Evolutionary conservation across 441 rosid genomes (phyloP), one percentile per base, ranked within the genome.

Genomic region (Corymbia calophylla): DNA sequence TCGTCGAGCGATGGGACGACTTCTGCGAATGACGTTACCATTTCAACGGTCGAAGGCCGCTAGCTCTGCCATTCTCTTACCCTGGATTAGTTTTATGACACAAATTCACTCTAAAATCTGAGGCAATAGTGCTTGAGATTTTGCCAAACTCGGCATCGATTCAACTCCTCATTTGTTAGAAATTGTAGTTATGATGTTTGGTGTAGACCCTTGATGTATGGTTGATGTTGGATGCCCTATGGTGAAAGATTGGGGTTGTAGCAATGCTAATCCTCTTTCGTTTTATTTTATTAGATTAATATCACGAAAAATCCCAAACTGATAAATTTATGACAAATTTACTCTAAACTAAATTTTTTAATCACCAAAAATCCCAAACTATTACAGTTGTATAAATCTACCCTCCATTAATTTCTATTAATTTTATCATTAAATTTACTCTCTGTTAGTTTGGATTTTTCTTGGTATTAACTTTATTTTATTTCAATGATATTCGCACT

Each of bases 1-100:
- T 89, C 60, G 39, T 10, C 27, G 6, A 66, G 32, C 70, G 29
- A 89, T 4, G 92, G 92, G 62, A 89, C 88, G 44, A 53, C 32
- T 55, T 94, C 96, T 53, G 35, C 86, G 94, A 93, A 25, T 12
- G 48, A 9, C 4, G 90, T 93, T 27, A 95, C 96, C 1, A 12
- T 95, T 44, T 82, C 95, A 8, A 44, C 44, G 70, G 87, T 95
- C 62, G 68, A 89, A 25, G 93, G 90, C 58, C 95, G 97, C 25
- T 80, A 53, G 5, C 6, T 35, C 35, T 70, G 48, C 48, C 15
- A 14, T 19, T 70, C 48, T 70, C 81, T 70, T 35, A 48, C 15
- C 27, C 27, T 19, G 48, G 14, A 35, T 35, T 70, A 5, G 47
- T 18, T 19, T 21, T 39, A 35, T 1, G 48, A 35, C 48, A 3